Evolutionary conservation across 192 early-diverging fungal genomes (phyloP).

Genomic region (Backusella psychrophila): DNA sequence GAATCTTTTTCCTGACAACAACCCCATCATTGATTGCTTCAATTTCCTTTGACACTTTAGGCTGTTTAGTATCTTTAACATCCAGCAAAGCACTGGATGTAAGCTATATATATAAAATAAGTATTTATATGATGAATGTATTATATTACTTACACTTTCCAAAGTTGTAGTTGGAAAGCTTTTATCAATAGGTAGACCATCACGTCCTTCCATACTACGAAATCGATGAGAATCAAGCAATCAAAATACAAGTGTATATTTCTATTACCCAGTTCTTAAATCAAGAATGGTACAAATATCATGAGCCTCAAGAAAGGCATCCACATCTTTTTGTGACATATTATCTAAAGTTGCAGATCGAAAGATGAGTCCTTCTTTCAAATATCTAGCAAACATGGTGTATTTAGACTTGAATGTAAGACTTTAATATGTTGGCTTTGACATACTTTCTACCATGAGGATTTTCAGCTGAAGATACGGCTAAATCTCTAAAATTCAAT

Average conservation of each 20-base stretch:
- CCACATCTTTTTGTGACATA: constrained; percentile 32
- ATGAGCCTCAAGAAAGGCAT: constrained; percentile 22
- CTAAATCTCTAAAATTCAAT: constrained; percentile 27
- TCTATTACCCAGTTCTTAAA: constrained; percentile 33
- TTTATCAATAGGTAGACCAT: constrained; percentile 20
- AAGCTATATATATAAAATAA: neutral
- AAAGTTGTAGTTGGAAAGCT: constrained; percentile 20
- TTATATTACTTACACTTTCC: constrained; percentile 7
- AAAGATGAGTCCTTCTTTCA: constrained; percentile 35
- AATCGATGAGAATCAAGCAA: neutral
- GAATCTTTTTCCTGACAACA: constrained; percentile 3
- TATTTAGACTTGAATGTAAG: no score
- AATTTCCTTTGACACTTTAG: neutral
- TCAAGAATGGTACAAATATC: constrained; percentile 40
- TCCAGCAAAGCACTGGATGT: neutral
- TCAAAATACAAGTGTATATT: neutral
- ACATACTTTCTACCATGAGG: neutral
- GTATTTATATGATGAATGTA: neutral
- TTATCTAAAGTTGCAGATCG: constrained; percentile 40
- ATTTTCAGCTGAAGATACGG: constrained; percentile 12
- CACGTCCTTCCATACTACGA: constrained; percentile 3
- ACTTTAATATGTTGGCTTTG: no score
- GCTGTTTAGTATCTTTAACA: neutral
- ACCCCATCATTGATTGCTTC: neutral
- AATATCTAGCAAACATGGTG: constrained; percentile 8